phyloP scores from a whole-genome alignment of 768 basidiomycete species.

The Fistulinella prunicolor region DNA sequence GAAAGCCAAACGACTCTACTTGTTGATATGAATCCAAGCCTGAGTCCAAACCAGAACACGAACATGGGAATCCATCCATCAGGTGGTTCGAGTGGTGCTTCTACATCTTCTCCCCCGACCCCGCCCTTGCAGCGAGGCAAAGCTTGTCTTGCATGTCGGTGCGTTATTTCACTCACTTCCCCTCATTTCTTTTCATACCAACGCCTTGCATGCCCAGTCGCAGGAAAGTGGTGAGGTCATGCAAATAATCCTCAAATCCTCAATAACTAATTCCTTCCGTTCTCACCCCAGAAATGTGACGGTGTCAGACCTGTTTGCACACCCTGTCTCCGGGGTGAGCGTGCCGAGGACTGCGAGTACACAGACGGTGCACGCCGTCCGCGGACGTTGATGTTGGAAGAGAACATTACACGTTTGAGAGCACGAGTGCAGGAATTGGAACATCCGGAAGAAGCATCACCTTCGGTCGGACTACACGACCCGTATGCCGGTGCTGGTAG shows the following conservation, averaged over 20 bases:
- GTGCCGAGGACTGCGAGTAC: constrained; percentile 70
- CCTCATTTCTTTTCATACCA: neutral
- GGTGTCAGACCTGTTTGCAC: constrained; percentile 61
- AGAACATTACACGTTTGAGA: constrained; percentile 53
- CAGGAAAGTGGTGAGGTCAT: constrained; percentile 43
- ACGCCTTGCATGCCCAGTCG: constrained; percentile 30
- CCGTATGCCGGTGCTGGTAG: constrained; percentile 37
- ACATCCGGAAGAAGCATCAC: constrained; percentile 45
- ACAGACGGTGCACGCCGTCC: constrained; percentile 61
- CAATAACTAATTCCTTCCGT: neutral
- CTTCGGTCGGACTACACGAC: constrained; percentile 49
- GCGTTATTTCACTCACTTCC: constrained; percentile 4
- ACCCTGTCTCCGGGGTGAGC: constrained; percentile 57
- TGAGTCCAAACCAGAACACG: neutral
- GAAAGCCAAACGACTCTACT: too few species aligned
- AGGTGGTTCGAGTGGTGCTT: neutral
- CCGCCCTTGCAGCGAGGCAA: constrained; percentile 43
- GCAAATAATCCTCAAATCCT: too few species aligned
- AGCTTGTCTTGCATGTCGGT: constrained; percentile 55
- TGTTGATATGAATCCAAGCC: too few species aligned
- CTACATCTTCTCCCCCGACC: neutral
- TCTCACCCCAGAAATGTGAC: constrained; percentile 57
- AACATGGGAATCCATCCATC: neutral
- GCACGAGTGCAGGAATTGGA: constrained; percentile 57
- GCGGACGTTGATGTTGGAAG: constrained; percentile 57